A percentile compares a stretch with the other conserved stretches of the same genome.
These are phyloP conservation scores for Phytopythium kandeliae DNA, from an alignment of 352 stramenopile genomes.

Conservation along the genomic window DNA sequence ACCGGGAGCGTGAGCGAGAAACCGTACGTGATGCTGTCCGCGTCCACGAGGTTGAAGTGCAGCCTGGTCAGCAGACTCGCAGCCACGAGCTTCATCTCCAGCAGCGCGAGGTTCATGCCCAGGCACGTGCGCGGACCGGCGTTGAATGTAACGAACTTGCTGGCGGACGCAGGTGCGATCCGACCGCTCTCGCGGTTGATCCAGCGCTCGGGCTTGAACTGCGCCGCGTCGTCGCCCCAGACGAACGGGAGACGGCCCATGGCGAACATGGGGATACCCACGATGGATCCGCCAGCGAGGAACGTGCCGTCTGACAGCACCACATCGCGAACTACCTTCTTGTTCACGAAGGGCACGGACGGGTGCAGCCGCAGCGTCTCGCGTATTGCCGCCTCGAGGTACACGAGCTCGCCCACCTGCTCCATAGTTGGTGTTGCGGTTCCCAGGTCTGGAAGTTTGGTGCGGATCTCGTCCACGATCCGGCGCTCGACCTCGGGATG, in stretches of 20 bases:
- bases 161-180: not conserved
- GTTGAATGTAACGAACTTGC: conserved; percentile 69
- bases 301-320: conserved; percentile 61
- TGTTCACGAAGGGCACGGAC: conserved; percentile 35
- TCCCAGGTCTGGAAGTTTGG: conserved; percentile 19
- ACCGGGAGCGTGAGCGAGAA: conserved; percentile 46
- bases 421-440: conserved; percentile 16
- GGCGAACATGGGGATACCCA: conserved; percentile 39
- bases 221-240: conserved; percentile 47
- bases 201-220: conserved; percentile 67
- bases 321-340: conserved; percentile 29
- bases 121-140: conserved; percentile 63
- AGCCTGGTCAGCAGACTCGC: conserved; percentile 55
- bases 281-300: conserved; percentile 22
- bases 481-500: conserved; percentile 46
- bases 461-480: conserved; percentile 37
- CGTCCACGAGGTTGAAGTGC: conserved; percentile 26
- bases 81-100: conserved; percentile 80
- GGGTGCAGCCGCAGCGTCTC: conserved; percentile 57
- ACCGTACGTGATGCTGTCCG: conserved; percentile 34
- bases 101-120: conserved; percentile 67
- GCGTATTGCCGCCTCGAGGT: conserved; percentile 39
- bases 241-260: conserved; percentile 51
- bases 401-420: conserved; percentile 22
- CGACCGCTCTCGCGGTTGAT: conserved; percentile 35